Evolutionary conservation across 352 stramenopile genomes (phyloP).

Genomic region (Globisporangium recalcitrans): DNA sequence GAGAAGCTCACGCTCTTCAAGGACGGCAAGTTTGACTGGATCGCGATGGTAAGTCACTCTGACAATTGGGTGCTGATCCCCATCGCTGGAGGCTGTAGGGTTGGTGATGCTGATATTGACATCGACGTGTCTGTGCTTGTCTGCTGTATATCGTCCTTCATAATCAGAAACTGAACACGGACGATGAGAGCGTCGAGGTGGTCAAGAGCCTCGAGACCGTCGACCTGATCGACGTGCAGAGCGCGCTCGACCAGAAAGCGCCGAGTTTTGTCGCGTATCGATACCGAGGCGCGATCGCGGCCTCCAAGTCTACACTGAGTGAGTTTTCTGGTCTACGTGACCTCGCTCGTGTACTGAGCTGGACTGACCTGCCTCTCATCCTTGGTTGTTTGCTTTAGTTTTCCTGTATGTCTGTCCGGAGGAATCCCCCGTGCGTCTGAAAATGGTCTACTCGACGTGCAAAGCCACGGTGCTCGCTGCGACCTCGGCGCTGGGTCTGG

Average conservation of each 20-base stretch:
- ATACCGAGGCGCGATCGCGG: slow-evolving; percentile 38
- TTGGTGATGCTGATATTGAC: not conserved
- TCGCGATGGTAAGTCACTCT: slow-evolving; percentile 62
- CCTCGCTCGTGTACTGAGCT: not conserved
- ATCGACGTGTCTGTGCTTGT: no score
- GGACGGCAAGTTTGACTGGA: slow-evolving; percentile 84
- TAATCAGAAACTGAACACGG: slow-evolving; percentile 80
- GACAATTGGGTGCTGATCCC: no score
- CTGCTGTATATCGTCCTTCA: slow-evolving; percentile 1
- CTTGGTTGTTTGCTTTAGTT: slow-evolving; percentile 29
- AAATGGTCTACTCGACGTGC: slow-evolving; percentile 90
- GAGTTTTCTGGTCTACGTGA: no score
- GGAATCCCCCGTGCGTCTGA: slow-evolving; percentile 75
- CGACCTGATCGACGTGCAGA: slow-evolving; percentile 57
- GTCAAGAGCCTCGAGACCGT: slow-evolving; percentile 75
- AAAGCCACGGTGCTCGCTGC: slow-evolving; percentile 83
- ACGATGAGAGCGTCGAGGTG: slow-evolving; percentile 72
- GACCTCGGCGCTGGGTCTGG: slow-evolving; percentile 50
- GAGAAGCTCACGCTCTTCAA: slow-evolving; percentile 75
- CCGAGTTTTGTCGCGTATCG: slow-evolving; percentile 82
- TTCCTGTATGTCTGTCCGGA: slow-evolving; percentile 90
- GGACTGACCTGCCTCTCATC: not conserved
- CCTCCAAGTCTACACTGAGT: slow-evolving; percentile 29
- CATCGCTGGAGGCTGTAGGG: no score
- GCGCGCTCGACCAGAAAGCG: slow-evolving; percentile 49